Evolutionary conservation across 495 filamentous ascomycete genomes (phyloP), one percentile per base, ranked within the genome.

Genomic region (Penicillium maclennaniae): DNA sequence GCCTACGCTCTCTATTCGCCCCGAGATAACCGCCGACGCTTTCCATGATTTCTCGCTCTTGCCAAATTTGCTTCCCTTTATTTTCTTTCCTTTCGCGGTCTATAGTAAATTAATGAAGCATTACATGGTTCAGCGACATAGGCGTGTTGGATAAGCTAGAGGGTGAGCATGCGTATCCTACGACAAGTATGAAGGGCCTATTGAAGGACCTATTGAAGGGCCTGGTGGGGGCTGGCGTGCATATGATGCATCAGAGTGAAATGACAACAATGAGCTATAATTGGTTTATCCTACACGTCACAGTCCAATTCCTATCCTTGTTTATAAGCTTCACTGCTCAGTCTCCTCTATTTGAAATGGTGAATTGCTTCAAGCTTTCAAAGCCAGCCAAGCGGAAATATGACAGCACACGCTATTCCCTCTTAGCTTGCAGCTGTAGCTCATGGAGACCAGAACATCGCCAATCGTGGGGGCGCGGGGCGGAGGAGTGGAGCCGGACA

Each of bases 181-280:
- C 51, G n/a, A 43, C 17, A 7, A 51, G 43, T 26, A 37, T 27
- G 9, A 43, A 47, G 39, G 44, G 51, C 36, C 44, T 41, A 25
- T 20, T 55, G 25, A 55, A 55, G 26, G 17, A n/a, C n/a, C n/a
- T n/a, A n/a, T n/a, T n/a, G n/a, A n/a, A n/a, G n/a, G 14, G 56
- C 56, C 12, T 59, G 56, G 56, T 51, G 51, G 10, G 54, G 56
- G 56, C 47, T 59, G 56, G 56, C 47, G 54, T 31, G 56, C 47
- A 16, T 54, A 53, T 28, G 46, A 41, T 53, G 23, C 23, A 23
- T 45, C 43, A 8, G 28, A n/a, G 17, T 31, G n/a, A 31, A 31
- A 31, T 31, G 9, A 8, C 9, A 7, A 31, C 39, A 49, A 28
- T 54, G 48, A 43, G 17, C 17, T 40, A 19, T 39, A 21, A 31